phyloP scores from a whole-genome alignment of 2,329 filamentous ascomycete species.

The Aphanocladium album region DNA sequence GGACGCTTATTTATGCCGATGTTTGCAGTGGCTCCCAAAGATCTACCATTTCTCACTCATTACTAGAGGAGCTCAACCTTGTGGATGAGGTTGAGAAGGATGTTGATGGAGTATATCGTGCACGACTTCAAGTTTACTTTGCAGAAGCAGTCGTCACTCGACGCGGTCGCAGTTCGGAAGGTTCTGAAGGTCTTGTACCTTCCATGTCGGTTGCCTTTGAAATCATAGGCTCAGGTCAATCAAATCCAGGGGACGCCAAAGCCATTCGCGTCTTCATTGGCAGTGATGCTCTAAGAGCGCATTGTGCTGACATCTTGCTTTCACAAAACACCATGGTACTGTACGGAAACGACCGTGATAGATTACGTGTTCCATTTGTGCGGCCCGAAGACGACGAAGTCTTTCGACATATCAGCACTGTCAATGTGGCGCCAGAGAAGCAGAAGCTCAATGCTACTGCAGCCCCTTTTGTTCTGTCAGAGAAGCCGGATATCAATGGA shows the following conservation, averaged over 20 bases:
- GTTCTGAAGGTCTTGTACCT: constrained; percentile 67
- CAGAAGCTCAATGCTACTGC: constrained; percentile 54
- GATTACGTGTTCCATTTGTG: constrained; percentile 85
- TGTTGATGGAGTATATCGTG: constrained; percentile 59
- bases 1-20: constrained; percentile 82
- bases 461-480: constrained; percentile 36
- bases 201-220: constrained; percentile 76
- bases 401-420: constrained; percentile 73
- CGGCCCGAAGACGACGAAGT: constrained; percentile 79
- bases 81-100: constrained; percentile 60
- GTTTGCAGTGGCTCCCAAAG: constrained; percentile 88
- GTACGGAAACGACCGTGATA: constrained; percentile 80
- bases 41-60: constrained; percentile 71
- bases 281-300: constrained; percentile 77
- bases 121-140: constrained; percentile 79
- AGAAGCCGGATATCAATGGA: constrained; percentile 22
- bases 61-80: constrained; percentile 71
- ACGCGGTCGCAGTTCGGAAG: constrained; percentile 64
- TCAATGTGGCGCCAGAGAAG: constrained; percentile 48
- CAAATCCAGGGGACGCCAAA: constrained; percentile 38
- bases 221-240: constrained; percentile 50
- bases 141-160: constrained; percentile 83
- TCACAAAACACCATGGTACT: constrained; percentile 87
- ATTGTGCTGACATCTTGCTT: constrained; percentile 86
- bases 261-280: constrained; percentile 82